Evolutionary conservation across 148 eudicot species (phyloP).

Genomic region (Vaccinium corymbosum): DNA sequence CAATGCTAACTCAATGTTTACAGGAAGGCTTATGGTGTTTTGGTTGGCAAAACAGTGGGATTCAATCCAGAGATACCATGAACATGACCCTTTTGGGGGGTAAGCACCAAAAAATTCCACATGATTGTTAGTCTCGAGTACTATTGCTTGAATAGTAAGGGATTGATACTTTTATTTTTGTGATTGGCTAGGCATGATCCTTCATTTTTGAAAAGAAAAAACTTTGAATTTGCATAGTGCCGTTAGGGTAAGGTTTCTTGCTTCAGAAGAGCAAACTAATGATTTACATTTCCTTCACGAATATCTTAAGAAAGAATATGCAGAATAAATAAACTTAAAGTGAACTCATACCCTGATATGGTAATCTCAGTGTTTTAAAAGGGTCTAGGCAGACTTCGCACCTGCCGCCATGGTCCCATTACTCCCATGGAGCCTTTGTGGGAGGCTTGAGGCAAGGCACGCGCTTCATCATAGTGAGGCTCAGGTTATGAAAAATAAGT

Average conservation of each 20-base stretch:
- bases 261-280: background rate
- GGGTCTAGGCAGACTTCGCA: background rate
- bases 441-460: background rate
- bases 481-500: background rate
- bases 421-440: background rate
- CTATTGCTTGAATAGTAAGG: background rate
- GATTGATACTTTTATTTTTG: background rate
- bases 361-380: background rate
- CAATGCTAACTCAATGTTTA: slow-evolving; percentile 10
- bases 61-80: slow-evolving; percentile 54
- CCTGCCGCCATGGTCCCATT: background rate
- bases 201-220: background rate
- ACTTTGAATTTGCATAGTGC: background rate
- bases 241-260: background rate
- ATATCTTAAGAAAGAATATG: background rate
- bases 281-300: background rate
- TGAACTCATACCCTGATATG: background rate
- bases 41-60: slow-evolving; percentile 90
- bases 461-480: background rate
- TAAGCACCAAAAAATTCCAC: slow-evolving; percentile 14
- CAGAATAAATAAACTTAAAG: background rate
- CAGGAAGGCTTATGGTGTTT: slow-evolving; percentile 89
- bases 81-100: slow-evolving; percentile 85
- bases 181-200: background rate
- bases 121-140: background rate